A percentile compares a stretch with the other conserved stretches of the same genome.
These are phyloP conservation scores for Dictyostelium discoideum DNA, from an alignment of 78 protist species.

Conservation along the genomic window dicty_2.7 NC_007089.4:3522001-3522500, in stretches of 20 bases:
- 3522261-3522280: neutral
- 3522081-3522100: neutral
- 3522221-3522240: neutral
- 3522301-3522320: neutral
- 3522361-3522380: slow-evolving; percentile 25
- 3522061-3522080: neutral
- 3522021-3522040: neutral
- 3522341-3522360: slow-evolving; percentile 41
- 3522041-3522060: neutral
- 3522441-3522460: neutral
- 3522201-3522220: neutral
- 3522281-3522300: neutral
- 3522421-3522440: neutral
- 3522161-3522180: neutral
- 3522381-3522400: neutral
- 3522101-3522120: neutral
- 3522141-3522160: slow-evolving; percentile 4
- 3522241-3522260: neutral
- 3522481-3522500: no score
- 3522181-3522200: neutral
- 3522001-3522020: neutral
- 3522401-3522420: neutral
- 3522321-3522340: slow-evolving; percentile 8
- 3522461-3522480: no score
- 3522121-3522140: slow-evolving; percentile 15